Conservation (phyloP, 495 filamentous ascomycete species). For the Aspergillus diversus region DNA sequence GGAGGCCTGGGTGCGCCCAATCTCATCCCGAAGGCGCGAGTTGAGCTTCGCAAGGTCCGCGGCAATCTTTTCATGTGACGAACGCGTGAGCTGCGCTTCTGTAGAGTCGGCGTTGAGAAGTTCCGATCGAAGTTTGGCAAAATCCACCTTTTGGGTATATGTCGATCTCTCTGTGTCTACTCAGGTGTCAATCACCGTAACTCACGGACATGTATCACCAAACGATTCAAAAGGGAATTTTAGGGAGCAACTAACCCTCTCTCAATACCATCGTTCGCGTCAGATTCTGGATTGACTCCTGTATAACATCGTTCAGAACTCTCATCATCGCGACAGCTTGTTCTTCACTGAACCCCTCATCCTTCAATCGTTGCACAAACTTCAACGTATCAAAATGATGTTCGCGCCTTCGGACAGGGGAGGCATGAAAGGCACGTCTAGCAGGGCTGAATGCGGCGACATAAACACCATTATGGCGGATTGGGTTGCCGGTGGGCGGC, state of each 20-base stretch:
- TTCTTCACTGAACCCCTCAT: slow-evolving; percentile 93
- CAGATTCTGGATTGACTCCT: slow-evolving; percentile 97
- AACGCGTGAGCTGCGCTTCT: slow-evolving; percentile 83
- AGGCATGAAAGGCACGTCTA: slow-evolving; percentile 68
- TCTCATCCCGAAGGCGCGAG: slow-evolving; percentile 86
- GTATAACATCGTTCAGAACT: slow-evolving; percentile 93
- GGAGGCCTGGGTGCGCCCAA: slow-evolving; percentile 87
- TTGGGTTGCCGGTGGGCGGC: slow-evolving; percentile 32
- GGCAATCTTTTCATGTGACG: slow-evolving; percentile 87
- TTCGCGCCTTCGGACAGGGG: slow-evolving; percentile 62
- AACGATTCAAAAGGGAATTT: neutral
- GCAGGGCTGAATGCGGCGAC: slow-evolving; percentile 48
- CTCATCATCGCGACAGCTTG: slow-evolving; percentile 97
- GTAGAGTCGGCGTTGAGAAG: slow-evolving; percentile 87
- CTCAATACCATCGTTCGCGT: slow-evolving; percentile 98
- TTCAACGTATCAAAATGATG: slow-evolving; percentile 99
- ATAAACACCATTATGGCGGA: slow-evolving; percentile 54
- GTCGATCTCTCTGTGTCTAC: slow-evolving; percentile 66
- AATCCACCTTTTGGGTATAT: slow-evolving; percentile 99
- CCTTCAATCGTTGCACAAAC: slow-evolving; percentile 87
- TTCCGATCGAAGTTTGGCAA: slow-evolving; percentile 96
- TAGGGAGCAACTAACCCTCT: slow-evolving; percentile 58
- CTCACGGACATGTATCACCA: neutral
- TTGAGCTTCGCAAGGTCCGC: slow-evolving; percentile 94
- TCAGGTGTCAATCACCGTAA: neutral